Evolutionary conservation across 2,329 filamentous ascomycete species (phyloP), one percentile per base, ranked within the genome.

Genomic region (Aspergillus sp.): DNA sequence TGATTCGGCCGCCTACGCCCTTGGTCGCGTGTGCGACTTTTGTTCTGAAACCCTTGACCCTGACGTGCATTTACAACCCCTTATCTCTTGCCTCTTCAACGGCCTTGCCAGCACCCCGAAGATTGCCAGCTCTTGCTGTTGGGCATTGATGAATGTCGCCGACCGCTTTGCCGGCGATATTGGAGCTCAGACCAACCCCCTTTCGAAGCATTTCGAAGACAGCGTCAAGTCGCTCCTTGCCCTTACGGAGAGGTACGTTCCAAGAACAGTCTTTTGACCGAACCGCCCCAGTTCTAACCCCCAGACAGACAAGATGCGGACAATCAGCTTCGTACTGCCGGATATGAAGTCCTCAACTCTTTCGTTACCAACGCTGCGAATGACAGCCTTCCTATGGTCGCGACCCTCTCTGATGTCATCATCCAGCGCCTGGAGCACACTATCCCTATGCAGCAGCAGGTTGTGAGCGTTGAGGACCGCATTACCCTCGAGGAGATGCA

Each of bases 91-190:
- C 38, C 83, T 99, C 9, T 99, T 99, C 78, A 85, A 86, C 62
- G 94, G 93, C 47, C 82, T 99, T 54, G 85, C 90, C 54, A 93
- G 89, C 76, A 94, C 88, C 70, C 88, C 91, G 54, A 96, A 95
- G 83, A 99, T 99, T 86, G 94, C 93, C 30, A 86, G 90, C 50
- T 99, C 94, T 26, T 97, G 94, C 84, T 99, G 94, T 78, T 96
- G 95, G 94, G 92, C 94, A 30, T 78, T 99, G 61, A 97, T 99
- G 90, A 99, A 97, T 76, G 78, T 99, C 68, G 93, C 94, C 10
- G 94, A 99, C 70, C 88, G 92, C 56, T 99, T 97, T 70, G 89
- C 91, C 26, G 90, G 91, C 52, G 92, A 96, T 50, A 82, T 86
- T 51, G 90, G 89, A 46, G 87, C 86, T 55, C 79, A 87, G 64